Percentiles rank a stretch among this genome's conserved stretches.
Conservation (phyloP, 352 stramenopile genomes). For the Peronospora tabacina region DNA sequence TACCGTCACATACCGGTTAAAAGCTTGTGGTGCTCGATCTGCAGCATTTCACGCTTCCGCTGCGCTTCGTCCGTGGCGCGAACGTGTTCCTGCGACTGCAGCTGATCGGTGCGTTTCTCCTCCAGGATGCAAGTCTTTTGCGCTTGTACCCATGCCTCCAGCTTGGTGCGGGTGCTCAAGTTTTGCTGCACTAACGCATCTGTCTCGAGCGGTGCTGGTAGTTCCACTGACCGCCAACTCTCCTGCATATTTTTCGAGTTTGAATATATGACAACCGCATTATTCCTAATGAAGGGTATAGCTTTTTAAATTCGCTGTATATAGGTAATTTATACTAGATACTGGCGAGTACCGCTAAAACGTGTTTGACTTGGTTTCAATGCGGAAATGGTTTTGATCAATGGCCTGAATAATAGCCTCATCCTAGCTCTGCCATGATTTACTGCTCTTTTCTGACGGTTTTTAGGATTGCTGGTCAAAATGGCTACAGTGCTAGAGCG, state of each 20-base stretch:
- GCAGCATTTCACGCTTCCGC: conserved; percentile 36
- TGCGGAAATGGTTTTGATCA: too few species aligned
- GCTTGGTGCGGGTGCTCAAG: conserved; percentile 33
- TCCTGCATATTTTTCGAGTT: conserved; percentile 19
- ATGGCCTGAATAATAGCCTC: too few species aligned
- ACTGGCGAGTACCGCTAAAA: too few species aligned
- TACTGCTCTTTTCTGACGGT: too few species aligned
- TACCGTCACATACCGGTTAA: conserved; percentile 19
- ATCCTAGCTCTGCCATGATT: too few species aligned
- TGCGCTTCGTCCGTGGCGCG: conserved; percentile 35
- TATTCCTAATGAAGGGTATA: too few species aligned
- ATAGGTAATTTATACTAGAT: too few species aligned
- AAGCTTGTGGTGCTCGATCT: conserved; percentile 37
- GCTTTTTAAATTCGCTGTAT: too few species aligned
- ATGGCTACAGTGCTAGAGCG: conserved; percentile 30
- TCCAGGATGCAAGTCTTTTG: conserved; percentile 35
- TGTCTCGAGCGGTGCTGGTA: conserved; percentile 30
- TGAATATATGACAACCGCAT: not conserved
- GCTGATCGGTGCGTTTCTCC: conserved; percentile 39
- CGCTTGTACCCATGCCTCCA: conserved; percentile 39
- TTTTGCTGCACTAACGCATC: conserved; percentile 40
- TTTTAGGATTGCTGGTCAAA: conserved; percentile 8
- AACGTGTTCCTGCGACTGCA: conserved; percentile 35
- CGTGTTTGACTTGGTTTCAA: too few species aligned
- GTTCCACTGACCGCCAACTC: conserved; percentile 10